phyloP scores from a whole-genome alignment of 805 yeast species.

The Pichia nanzhaoensis region DNA sequence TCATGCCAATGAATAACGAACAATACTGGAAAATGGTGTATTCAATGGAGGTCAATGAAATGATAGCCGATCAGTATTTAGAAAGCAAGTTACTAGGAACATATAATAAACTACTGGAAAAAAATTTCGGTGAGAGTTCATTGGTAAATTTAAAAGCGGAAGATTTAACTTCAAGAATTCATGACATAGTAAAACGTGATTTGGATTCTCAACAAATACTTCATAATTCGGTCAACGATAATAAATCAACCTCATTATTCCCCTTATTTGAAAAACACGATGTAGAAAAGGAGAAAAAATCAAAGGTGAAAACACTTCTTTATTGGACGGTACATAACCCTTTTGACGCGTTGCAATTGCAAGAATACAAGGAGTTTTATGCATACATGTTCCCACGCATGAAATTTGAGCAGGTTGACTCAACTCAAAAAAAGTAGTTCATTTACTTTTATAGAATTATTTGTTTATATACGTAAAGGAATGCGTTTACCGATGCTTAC shows the following conservation, averaged over 20 bases:
- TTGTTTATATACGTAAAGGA: neutral
- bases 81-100: conserved; percentile 13
- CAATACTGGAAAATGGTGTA: conserved; percentile 23
- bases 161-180: conserved; percentile 10
- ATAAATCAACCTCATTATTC: neutral
- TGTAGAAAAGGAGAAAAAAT: neutral
- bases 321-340: conserved; percentile 15
- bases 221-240: conserved; percentile 1
- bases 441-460: neutral
- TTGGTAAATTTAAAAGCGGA: neutral
- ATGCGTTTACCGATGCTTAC: no score
- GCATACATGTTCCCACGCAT: conserved; percentile 13
- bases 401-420: neutral
- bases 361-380: conserved; percentile 14
- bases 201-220: neutral
- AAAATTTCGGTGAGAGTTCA: conserved; percentile 4
- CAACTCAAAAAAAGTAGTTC: no score
- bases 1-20: conserved; percentile 37
- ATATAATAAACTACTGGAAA: conserved; percentile 5
- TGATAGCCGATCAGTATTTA: conserved; percentile 18
- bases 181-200: conserved; percentile 10
- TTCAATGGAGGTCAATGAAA: conserved; percentile 15
- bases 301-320: conserved; percentile 5
- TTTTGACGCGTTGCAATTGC: conserved; percentile 14
- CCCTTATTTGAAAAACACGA: conserved; percentile 3